phyloP scores from a whole-genome alignment of 2,329 filamentous ascomycete species.

The Pseudogymnoascus sp. region DNA sequence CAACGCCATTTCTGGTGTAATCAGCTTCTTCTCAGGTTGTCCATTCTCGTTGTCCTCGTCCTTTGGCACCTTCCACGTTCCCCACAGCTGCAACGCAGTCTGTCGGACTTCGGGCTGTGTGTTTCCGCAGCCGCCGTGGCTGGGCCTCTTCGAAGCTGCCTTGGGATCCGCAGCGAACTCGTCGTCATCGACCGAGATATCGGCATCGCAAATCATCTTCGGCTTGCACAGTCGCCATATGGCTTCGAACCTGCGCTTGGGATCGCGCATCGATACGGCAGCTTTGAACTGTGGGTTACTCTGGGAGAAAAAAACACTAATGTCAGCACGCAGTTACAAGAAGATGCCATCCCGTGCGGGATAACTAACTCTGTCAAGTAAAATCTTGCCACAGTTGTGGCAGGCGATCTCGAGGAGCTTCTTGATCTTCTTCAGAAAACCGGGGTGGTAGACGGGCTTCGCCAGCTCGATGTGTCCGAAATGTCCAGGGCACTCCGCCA shows the following conservation, averaged over 20 bases:
- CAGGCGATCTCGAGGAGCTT: slow-evolving; percentile 98
- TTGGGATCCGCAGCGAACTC: slow-evolving; percentile 55
- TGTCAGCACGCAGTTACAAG: slow-evolving; percentile 54
- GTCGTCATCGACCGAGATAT: slow-evolving; percentile 60
- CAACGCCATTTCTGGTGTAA: slow-evolving; percentile 78
- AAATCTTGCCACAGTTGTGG: slow-evolving; percentile 96
- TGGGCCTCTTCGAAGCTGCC: slow-evolving; percentile 45
- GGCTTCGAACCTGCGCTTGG: slow-evolving; percentile 86
- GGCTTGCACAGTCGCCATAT: slow-evolving; percentile 91
- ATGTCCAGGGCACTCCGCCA: slow-evolving; percentile 93
- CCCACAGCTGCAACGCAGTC: slow-evolving; percentile 75
- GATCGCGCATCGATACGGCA: slow-evolving; percentile 78
- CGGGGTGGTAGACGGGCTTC: slow-evolving; percentile 87
- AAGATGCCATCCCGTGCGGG: slow-evolving; percentile 49
- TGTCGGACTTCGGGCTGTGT: slow-evolving; percentile 81
- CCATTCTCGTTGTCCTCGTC: slow-evolving; percentile 61
- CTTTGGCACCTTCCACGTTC: slow-evolving; percentile 63
- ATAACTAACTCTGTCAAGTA: slow-evolving; percentile 95
- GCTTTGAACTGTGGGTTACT: slow-evolving; percentile 75
- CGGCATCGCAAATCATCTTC: slow-evolving; percentile 76
- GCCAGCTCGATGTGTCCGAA: slow-evolving; percentile 98
- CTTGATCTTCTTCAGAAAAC: slow-evolving; percentile 98
- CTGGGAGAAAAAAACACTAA: slow-evolving; percentile 46
- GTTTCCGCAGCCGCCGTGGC: slow-evolving; percentile 90
- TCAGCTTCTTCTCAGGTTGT: slow-evolving; percentile 68